Evolutionary conservation across 2,329 filamentous ascomycete species (phyloP).

Genomic region (Anisogramma anomala): DNA sequence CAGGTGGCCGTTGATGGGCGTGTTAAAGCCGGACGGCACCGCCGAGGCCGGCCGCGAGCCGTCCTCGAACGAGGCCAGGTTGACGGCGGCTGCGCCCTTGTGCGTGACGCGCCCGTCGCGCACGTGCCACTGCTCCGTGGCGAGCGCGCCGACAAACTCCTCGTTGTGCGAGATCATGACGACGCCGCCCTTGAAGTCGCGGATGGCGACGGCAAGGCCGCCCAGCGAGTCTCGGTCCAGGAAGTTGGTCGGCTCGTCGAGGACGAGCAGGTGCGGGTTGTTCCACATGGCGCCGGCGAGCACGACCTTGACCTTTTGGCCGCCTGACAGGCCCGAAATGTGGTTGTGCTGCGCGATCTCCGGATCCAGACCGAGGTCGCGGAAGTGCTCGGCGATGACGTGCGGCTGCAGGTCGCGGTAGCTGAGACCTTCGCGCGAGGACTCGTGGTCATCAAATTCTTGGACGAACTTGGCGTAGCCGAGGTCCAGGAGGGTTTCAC

Average conservation of each 20-base stretch:
- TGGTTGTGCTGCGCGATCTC: slow-evolving; percentile 99
- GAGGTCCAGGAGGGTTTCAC: slow-evolving; percentile 75
- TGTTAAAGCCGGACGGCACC: slow-evolving; percentile 15
- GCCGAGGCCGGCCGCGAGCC: slow-evolving; percentile 42
- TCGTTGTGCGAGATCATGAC: slow-evolving; percentile 99
- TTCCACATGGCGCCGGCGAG: slow-evolving; percentile 97
- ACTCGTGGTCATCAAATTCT: slow-evolving; percentile 97
- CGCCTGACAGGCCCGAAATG: slow-evolving; percentile 89
- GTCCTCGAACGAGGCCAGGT: slow-evolving; percentile 80
- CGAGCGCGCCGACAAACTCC: slow-evolving; percentile 92
- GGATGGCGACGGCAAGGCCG: slow-evolving; percentile 92
- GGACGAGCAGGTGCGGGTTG: slow-evolving; percentile 92
- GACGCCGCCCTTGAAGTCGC: slow-evolving; percentile 95
- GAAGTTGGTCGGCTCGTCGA: slow-evolving; percentile 99
- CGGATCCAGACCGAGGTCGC: slow-evolving; percentile 88
- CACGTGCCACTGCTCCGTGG: slow-evolving; percentile 94
- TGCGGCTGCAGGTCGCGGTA: slow-evolving; percentile 89
- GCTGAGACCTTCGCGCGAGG: slow-evolving; percentile 93
- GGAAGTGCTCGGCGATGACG: slow-evolving; percentile 94
- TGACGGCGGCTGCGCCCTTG: slow-evolving; percentile 64
- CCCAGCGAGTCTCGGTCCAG: slow-evolving; percentile 95
- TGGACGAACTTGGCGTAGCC: slow-evolving; percentile 92
- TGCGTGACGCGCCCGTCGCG: slow-evolving; percentile 76
- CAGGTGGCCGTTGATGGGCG: slow-evolving; percentile 26
- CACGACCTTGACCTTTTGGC: slow-evolving; percentile 98